Conservation (phyloP, 2,329 filamentous ascomycete species). For the Sphaerulina populicola region DNA sequence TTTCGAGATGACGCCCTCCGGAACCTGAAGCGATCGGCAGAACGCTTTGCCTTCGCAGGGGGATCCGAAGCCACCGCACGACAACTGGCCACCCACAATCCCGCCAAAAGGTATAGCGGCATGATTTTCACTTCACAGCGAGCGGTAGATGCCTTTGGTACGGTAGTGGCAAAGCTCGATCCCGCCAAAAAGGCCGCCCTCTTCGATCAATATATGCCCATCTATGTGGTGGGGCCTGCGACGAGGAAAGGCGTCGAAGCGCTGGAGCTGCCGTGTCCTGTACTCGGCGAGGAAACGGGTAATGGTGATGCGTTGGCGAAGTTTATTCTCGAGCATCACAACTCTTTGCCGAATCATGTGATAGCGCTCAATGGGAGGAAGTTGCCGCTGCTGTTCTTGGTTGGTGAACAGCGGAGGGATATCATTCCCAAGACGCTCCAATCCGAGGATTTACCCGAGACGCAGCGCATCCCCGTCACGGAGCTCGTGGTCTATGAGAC, state of each 20-base stretch:
- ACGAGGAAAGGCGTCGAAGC: constrained; percentile 63
- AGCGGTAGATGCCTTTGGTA: constrained; percentile 68
- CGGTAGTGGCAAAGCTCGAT: constrained; percentile 50
- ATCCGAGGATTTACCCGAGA: constrained; percentile 43
- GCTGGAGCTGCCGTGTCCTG: constrained; percentile 45
- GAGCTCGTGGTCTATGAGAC: constrained; percentile 85
- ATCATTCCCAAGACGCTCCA: constrained; percentile 78
- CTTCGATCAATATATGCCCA: constrained; percentile 46
- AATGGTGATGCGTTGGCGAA: constrained; percentile 72
- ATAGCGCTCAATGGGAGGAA: constrained; percentile 35
- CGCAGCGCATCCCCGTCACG: constrained; percentile 56
- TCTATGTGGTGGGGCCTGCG: constrained; percentile 75
- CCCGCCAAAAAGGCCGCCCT: constrained; percentile 30
- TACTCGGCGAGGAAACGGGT: constrained; percentile 74
- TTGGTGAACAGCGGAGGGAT: constrained; percentile 82
- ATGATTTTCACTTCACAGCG: constrained; percentile 77
- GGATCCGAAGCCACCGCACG: constrained; percentile 24
- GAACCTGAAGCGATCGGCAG: constrained; percentile 47
- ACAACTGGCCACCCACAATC: constrained; percentile 29
- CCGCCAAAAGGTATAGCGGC: constrained; percentile 54
- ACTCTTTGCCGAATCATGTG: constrained; percentile 30
- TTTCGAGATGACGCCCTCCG: constrained; percentile 54
- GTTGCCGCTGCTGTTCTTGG: constrained; percentile 70
- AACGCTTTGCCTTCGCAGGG: constrained; percentile 35
- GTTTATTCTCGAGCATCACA: constrained; percentile 74